These are phyloP conservation scores for Populus tomentosa DNA, from an alignment of 441 rosid genomes.

Conservation along the genomic window DNA sequence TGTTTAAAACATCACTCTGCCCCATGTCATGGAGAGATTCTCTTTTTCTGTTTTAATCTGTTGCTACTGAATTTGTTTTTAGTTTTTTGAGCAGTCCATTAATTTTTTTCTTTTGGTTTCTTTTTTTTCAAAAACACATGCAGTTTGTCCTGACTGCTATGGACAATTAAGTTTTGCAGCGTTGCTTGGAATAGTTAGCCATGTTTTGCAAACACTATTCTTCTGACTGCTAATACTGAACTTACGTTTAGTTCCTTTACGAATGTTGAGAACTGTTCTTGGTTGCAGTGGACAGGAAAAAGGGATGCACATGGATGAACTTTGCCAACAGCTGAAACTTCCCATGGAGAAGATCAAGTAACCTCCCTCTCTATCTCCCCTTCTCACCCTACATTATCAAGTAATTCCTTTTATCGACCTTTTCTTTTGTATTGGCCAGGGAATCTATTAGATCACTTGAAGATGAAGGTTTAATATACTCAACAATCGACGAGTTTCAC, in stretches of 20 bases:
- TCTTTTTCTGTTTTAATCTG: not conserved
- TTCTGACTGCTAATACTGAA: not conserved
- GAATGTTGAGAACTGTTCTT: conserved; percentile 6
- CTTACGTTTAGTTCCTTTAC: not conserved
- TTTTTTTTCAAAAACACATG: too few relatives aligned
- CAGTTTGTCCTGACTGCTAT: too few relatives aligned
- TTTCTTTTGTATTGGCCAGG: conserved; percentile 31
- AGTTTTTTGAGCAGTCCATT: too few relatives aligned
- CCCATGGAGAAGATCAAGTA: conserved; percentile 79
- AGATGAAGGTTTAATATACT: conserved; percentile 82
- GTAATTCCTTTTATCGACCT: too few relatives aligned
- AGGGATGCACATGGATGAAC: too few relatives aligned
- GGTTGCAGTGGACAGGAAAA: not conserved
- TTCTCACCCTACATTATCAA: not conserved
- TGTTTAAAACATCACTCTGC: not conserved
- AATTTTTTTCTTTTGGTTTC: too few relatives aligned
- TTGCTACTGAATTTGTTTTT: too few relatives aligned
- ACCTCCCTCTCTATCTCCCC: not conserved
- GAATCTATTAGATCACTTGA: conserved; percentile 65
- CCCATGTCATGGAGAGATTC: not conserved
- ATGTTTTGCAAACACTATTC: too few relatives aligned
- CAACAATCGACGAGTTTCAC: conserved; percentile 85
- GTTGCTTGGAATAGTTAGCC: too few relatives aligned
- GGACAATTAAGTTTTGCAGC: too few relatives aligned
- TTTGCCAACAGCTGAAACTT: conserved; percentile 12